Percentiles rank a stretch among this genome's conserved stretches.
These are phyloP conservation scores for Echium plantagineum DNA, from an alignment of 257 asterid genomes.

Conservation along the genomic window DNA sequence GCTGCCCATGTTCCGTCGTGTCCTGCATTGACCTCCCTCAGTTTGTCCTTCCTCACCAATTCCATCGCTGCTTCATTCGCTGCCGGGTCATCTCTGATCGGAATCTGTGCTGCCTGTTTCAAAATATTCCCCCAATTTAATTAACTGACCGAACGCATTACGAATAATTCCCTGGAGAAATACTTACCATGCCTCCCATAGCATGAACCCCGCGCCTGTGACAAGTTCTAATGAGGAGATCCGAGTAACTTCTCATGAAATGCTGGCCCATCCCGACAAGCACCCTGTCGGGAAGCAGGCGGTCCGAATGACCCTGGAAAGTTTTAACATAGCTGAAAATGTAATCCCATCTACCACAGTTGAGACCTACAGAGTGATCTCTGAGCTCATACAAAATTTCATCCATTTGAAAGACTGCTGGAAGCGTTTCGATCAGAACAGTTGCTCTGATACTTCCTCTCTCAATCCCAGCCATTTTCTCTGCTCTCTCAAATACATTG, in stretches of 20 bases:
- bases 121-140: not conserved
- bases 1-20: conserved; percentile 99
- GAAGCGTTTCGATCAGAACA: conserved; percentile 84
- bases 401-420: conserved; percentile 94
- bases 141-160: not conserved
- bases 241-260: conserved; percentile 87
- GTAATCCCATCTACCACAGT: conserved; percentile 97
- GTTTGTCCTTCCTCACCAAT: conserved; percentile 63
- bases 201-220: conserved; percentile 89
- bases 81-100: conserved; percentile 60
- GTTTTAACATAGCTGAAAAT: conserved; percentile 94
- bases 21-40: conserved; percentile 79
- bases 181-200: conserved; percentile 91
- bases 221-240: conserved; percentile 71
- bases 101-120: conserved; percentile 91
- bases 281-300: conserved; percentile 80
- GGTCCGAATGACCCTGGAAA: conserved; percentile 76
- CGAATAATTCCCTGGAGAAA: not conserved
- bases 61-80: conserved; percentile 89
- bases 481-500: conserved; percentile 65
- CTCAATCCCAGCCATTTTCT: conserved; percentile 54
- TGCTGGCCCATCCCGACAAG: conserved; percentile 89
- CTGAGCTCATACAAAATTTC: conserved; percentile 74
- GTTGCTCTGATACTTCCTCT: conserved; percentile 93
- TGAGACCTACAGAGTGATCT: conserved; percentile 77